These are phyloP conservation scores for Rhododendron simsii DNA, from an alignment of 148 eudicot species.

Conservation along the genomic window DNA sequence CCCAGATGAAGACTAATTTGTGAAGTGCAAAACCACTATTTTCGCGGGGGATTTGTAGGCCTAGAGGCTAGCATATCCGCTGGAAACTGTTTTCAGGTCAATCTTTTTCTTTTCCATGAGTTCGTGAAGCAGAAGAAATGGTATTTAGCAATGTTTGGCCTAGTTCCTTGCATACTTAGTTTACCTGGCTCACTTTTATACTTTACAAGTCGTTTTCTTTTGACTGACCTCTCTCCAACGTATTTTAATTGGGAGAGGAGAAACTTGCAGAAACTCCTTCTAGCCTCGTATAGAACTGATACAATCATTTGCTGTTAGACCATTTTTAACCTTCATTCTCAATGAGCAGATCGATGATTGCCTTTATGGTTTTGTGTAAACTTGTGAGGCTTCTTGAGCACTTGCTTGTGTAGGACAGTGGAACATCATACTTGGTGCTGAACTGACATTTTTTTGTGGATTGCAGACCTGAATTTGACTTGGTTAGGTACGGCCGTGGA, in stretches of 20 bases:
- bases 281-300: background rate
- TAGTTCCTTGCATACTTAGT: background rate
- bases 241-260: background rate
- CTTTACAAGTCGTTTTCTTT: background rate
- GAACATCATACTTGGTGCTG: background rate
- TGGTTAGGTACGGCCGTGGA: background rate
- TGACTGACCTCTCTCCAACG: background rate
- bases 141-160: background rate
- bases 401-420: background rate
- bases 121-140: background rate
- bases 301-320: background rate
- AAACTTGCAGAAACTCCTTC: background rate
- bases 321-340: background rate
- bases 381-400: background rate
- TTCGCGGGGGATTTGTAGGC: background rate
- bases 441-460: background rate
- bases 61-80: slow-evolving; percentile 4
- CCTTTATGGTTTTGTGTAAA: background rate
- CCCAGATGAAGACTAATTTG: slow-evolving; percentile 18
- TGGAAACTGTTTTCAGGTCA: background rate
- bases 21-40: slow-evolving; percentile 3
- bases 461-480: background rate
- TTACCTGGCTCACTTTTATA: background rate
- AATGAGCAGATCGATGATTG: background rate
- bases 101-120: background rate